A percentile compares a stretch with the other conserved stretches of the same genome.
phyloP scores from a whole-genome alignment of 495 filamentous ascomycete genomes.

The Astrocystis sublimbata region DNA sequence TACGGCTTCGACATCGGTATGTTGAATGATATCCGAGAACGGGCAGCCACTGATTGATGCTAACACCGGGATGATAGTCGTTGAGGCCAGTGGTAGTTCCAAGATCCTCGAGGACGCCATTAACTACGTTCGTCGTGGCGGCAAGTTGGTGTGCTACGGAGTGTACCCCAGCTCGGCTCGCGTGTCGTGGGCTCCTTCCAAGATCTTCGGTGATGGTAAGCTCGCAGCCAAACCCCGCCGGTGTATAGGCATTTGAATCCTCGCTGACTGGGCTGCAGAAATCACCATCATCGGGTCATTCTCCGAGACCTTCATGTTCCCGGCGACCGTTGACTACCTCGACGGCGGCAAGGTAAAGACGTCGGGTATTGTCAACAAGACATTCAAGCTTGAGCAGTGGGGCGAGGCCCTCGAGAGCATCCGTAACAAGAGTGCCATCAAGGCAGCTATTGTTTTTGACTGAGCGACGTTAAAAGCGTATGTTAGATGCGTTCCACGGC shows the following conservation, averaged over 20 bases:
- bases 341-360: slow-evolving; percentile 66
- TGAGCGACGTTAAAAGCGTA: slow-evolving; percentile 29
- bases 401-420: slow-evolving; percentile 56
- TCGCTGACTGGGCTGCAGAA: slow-evolving; percentile 44
- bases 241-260: too few species aligned
- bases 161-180: slow-evolving; percentile 63
- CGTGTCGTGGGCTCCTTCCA: slow-evolving; percentile 65
- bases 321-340: slow-evolving; percentile 68
- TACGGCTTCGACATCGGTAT: slow-evolving; percentile 71
- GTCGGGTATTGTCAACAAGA: slow-evolving; percentile 56
- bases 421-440: slow-evolving; percentile 69
- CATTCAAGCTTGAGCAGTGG: slow-evolving; percentile 54
- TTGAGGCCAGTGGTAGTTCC: slow-evolving; percentile 61
- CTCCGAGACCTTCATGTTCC: slow-evolving; percentile 73
- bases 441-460: slow-evolving; percentile 70
- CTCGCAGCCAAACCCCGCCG: not conserved
- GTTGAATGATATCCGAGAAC: slow-evolving; percentile 32
- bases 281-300: slow-evolving; percentile 72
- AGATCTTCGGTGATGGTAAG: slow-evolving; percentile 55
- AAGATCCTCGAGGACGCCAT: slow-evolving; percentile 71
- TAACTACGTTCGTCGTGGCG: slow-evolving; percentile 67
- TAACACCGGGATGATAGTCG: slow-evolving; percentile 30
- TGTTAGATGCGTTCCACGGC: not conserved
- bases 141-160: slow-evolving; percentile 66
- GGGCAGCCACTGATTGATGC: not conserved